Evolutionary conservation across 2,329 filamentous ascomycete species (phyloP), one percentile per base, ranked within the genome.

Genomic region (Pyrenophora graminea): DNA sequence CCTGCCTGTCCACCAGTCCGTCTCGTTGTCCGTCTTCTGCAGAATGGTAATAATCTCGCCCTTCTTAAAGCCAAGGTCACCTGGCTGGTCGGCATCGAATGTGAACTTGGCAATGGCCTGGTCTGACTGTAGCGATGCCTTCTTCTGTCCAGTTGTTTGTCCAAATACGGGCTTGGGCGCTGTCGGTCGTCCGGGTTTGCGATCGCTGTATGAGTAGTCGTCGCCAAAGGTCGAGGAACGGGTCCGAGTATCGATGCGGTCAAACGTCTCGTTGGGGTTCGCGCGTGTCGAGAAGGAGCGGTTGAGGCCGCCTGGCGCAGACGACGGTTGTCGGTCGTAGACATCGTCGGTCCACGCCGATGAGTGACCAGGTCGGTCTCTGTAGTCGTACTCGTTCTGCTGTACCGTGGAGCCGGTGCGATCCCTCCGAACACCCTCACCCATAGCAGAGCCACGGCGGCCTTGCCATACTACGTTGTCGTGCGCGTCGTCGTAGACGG

Each of bases 1-100:
- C 75, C 88, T 87, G 21, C 94, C 94, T 15, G 93, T 97, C 94
- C 93, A 97, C 93, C 93, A 97, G 73, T 97, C 93, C 50, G 91
- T 92, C 51, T 90, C 89, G 63, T 89, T 97, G 4, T 97, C 90
- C 4, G 93, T 97, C 74, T 89, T 89, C 79, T 99, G 97, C 50
- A 96, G 73, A 51, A 99, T 91, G 1, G 91, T 97, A 60, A 99
- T 97, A 49, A 97, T 75, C 25, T 99, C 94, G 17, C 94, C 94
- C 80, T 99, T 99, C 79, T 96, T 96, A 77, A 99, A 99, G 0
- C 88, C 90, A 49, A 97, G 73, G 71, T 99, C 93, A 4, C 93
- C 93, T 0, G 91, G 86, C 73, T 97, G 92, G 66, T 96, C 93
- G 0, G 91, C 87, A 57, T 97, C 93, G 69, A 99, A 99, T 2